Base-by-base conservation (phyloP, 805 yeast genomes). In the Yamadazyma olivae region DNA sequence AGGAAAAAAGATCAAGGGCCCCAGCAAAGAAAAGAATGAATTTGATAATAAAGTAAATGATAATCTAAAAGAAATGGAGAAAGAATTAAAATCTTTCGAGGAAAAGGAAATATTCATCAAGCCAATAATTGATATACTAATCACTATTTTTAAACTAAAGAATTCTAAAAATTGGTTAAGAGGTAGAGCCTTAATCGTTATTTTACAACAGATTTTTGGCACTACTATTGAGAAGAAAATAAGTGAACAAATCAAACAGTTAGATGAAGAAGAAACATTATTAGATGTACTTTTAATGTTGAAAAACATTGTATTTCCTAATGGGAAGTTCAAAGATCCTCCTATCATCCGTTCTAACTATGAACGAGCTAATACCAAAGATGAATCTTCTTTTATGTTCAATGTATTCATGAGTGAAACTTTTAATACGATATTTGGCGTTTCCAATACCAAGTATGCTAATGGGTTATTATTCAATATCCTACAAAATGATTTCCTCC, bases 151-250 rank as follows among this genome's bases (percentile, higher is more conserved):
- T 57, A 78, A 84, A 20, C 57, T 86, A 16, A 75, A 77, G 36
- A 69, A 65, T 13, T 70, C 84, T 1, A 79, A 77, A 31, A 77
- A 79, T 31, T 87, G 96, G 95, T 58, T 90, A 1, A 65, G 95
- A 35, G 97, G 96, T 0, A 67, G 89, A 29, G 96, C 96, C 0
- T 67, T 88, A 6, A 71, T 89, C 25, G 79, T 88, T 4, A 77
- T 90, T 3, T 61, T 90, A 35, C 96, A 89, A 56, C 96, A 88
- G 54, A 57, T 90, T 1, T 69, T 90, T 25, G 97, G 97, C 0
- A 84, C 91, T 2, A 83, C 96, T 0, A 81, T 90, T 34, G 96
- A 90, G 51, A 81, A 78, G 51, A 76, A 74, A 36, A 70, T 79
- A 4, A 61, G 80, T 27, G 68, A 71, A 19, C 62, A 62, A 39